Evolutionary conservation across 495 filamentous ascomycete species (phyloP).

Genomic region (Coniosporium apollinis): DNA sequence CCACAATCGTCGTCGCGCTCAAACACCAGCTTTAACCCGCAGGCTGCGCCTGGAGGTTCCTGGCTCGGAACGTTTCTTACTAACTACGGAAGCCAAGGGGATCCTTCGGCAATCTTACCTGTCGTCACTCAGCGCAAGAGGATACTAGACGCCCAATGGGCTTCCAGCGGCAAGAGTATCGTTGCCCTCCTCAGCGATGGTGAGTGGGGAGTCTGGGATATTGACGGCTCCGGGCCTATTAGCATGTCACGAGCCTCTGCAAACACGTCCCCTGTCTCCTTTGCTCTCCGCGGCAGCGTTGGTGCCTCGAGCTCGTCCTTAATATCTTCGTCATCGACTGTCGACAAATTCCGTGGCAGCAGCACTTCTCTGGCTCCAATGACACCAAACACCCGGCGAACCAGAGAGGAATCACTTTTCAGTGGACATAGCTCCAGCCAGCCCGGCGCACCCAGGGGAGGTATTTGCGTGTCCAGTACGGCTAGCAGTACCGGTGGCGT

Average conservation of each 20-base stretch:
- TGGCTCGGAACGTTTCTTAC: slow-evolving; percentile 17
- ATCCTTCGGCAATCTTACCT: slow-evolving; percentile 1
- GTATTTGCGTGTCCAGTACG: slow-evolving; percentile 38
- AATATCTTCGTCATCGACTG: no score
- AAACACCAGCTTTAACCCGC: not conserved
- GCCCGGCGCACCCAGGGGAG: slow-evolving; percentile 34
- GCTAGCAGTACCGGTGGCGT: slow-evolving; percentile 9
- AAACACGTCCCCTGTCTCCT: slow-evolving; percentile 47
- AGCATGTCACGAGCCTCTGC: no score
- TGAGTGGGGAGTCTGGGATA: slow-evolving; percentile 90
- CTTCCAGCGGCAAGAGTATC: slow-evolving; percentile 58
- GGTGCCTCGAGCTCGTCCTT: slow-evolving; percentile 37
- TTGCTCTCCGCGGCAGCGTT: slow-evolving; percentile 47
- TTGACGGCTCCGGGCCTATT: slow-evolving; percentile 49
- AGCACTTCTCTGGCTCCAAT: slow-evolving; percentile 70
- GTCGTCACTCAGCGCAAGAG: slow-evolving; percentile 39
- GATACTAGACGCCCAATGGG: slow-evolving; percentile 71
- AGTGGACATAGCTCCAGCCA: slow-evolving; percentile 24
- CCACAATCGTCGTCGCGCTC: slow-evolving; percentile 3
- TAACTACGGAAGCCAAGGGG: slow-evolving; percentile 4
- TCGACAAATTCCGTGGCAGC: no score
- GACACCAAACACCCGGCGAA: slow-evolving; percentile 64
- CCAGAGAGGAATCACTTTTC: slow-evolving; percentile 37
- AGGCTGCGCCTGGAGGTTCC: slow-evolving; percentile 4
- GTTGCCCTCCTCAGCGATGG: slow-evolving; percentile 66